Evolutionary conservation across 805 yeast genomes (phyloP), one percentile per base, ranked within the genome.

Genomic region (Tetrapisispora namnaoensis): DNA sequence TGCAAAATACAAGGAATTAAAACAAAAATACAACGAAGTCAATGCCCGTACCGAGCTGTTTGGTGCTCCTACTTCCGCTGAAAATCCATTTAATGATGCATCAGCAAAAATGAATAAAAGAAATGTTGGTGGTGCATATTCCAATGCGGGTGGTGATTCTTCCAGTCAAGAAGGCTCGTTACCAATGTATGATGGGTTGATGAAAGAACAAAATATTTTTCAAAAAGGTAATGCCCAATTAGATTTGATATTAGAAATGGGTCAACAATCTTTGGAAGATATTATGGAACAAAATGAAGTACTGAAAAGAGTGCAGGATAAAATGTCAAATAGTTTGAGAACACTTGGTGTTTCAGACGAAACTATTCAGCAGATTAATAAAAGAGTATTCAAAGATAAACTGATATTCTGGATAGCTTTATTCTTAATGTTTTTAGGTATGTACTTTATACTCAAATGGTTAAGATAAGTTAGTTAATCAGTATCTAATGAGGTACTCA

Each of bases 201-300:
- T 75, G 53, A 78, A 82, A 53, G 98, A 93, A 59, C 75, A 74
- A 42, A 76, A 77, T 42, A 75, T 78, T 8, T 68, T 85, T 36
- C 74, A 75, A 32, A 71, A 86, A 49, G 89, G 95, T 0, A 80
- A 85, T 39, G 80, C 80, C 48, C 95, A 87, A 62, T 70, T 93
- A 52, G 99, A 93, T 62, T 88, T 86, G 54, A 87, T 93, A 39
- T 65, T 93, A 40, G 97, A 86, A 59, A 84, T 87, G 83, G 98
- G 97, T 2, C 79, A 84, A 51, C 76, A 77, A 44, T 87, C 96
- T 1, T 78, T 88, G 54, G 95, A 86, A 45, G 95, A 90, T 61
- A 71, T 93, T 21, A 83, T 85, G 18, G 89, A 83, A 43, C 97
- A 93, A 62, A 86, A 87, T 64, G 83, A 82, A 58, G 74, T 82